Evolutionary conservation across 176 grass and related monocot species (phyloP).

Genomic region (Hsuehochloa calcarea): DNA sequence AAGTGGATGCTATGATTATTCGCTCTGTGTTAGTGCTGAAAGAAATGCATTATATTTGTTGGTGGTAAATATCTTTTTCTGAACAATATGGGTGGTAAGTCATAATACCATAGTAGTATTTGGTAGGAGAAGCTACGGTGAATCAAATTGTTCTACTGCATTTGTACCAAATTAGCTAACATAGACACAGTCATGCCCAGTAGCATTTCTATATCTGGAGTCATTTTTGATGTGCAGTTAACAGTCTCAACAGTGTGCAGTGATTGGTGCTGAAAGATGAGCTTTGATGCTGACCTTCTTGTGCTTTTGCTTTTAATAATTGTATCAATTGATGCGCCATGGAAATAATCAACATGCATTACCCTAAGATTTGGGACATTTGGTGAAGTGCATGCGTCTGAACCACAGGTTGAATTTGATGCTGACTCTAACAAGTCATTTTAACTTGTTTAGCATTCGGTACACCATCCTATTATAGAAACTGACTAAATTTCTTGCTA

Average conservation of each 20-base stretch:
- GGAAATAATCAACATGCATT: constrained; percentile 1
- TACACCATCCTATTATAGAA: neutral
- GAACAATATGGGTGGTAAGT: neutral
- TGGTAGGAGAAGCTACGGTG: neutral
- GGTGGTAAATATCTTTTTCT: neutral
- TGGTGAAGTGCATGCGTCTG: neutral
- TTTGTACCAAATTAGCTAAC: neutral
- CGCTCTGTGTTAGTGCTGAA: neutral
- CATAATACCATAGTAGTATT: neutral
- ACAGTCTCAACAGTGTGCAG: neutral
- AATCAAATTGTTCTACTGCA: neutral
- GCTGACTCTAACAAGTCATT: neutral
- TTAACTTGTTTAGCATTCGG: neutral
- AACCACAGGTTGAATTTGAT: neutral
- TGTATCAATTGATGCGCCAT: neutral
- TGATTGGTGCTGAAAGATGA: neutral
- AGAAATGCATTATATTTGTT: neutral
- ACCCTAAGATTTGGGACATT: neutral
- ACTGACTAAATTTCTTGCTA: neutral
- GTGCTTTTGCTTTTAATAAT: neutral
- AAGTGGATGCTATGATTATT: neutral
- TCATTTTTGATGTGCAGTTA: neutral
- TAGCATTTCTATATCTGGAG: neutral
- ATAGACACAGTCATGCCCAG: neutral
- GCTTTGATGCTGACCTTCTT: neutral